Conservation (phyloP, 352 stramenopile genomes). For the Phytophthora lateralis region DNA sequence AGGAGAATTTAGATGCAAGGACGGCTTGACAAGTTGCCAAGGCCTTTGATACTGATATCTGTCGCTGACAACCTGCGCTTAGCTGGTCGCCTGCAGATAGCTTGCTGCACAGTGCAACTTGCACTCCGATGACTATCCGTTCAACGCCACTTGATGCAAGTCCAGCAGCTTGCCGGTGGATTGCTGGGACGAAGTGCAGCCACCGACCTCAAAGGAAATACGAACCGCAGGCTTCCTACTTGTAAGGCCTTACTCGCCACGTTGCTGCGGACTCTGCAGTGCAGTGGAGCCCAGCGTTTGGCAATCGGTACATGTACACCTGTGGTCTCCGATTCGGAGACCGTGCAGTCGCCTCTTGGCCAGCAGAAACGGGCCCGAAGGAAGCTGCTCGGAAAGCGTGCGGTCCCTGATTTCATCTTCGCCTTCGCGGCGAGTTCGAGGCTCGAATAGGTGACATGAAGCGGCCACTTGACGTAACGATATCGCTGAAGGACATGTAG, state of each 20-base stretch:
- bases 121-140: too few relatives aligned
- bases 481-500: conserved; percentile 14
- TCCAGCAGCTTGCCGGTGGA: conserved; percentile 1
- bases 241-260: too few relatives aligned
- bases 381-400: conserved; percentile 20
- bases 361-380: conserved; percentile 19
- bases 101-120: too few relatives aligned
- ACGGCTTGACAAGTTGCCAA: background rate
- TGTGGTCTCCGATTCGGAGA: background rate
- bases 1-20: too few relatives aligned
- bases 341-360: background rate
- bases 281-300: background rate
- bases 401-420: conserved; percentile 16
- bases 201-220: too few relatives aligned
- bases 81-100: too few relatives aligned
- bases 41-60: too few relatives aligned
- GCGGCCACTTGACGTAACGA: conserved; percentile 5
- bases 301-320: too few relatives aligned
- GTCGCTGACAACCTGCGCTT: too few relatives aligned
- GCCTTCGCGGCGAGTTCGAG: conserved; percentile 18
- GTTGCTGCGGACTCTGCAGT: background rate
- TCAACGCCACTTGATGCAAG: background rate
- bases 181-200: background rate
- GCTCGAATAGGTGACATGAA: conserved; percentile 4
- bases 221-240: too few relatives aligned